Conservation (phyloP, 2,329 filamentous ascomycete species). For the Aspergillus sp. region DNA sequence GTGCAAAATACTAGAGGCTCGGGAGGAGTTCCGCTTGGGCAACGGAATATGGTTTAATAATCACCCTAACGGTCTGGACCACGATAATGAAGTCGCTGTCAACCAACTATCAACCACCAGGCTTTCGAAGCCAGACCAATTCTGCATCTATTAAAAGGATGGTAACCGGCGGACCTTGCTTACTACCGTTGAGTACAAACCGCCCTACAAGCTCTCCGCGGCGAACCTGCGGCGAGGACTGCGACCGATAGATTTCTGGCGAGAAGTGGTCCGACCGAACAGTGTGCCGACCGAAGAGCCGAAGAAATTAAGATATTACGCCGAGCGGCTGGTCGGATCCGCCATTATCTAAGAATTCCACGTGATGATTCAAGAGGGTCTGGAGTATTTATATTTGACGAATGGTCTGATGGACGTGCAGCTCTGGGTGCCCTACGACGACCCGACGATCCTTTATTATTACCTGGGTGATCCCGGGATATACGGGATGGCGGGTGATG, state of each 20-base stretch:
- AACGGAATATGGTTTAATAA: slow-evolving; percentile 21
- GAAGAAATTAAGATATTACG: slow-evolving; percentile 24
- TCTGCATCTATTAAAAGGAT: slow-evolving; percentile 19
- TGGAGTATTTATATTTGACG: slow-evolving; percentile 27
- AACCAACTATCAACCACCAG: slow-evolving; percentile 2
- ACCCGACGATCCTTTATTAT: slow-evolving; percentile 26
- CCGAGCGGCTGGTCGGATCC: slow-evolving; percentile 18
- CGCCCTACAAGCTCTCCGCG: slow-evolving; percentile 14
- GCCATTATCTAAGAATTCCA: slow-evolving; percentile 27
- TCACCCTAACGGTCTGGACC: slow-evolving; percentile 14
- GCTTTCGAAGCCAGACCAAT: slow-evolving; percentile 20
- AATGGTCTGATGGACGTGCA: slow-evolving; percentile 21
- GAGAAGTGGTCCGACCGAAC: slow-evolving; percentile 18
- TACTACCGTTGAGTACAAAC: slow-evolving; percentile 16
- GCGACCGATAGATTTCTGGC: slow-evolving; percentile 17
- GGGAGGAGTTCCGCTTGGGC: slow-evolving; percentile 21
- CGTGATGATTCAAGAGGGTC: slow-evolving; percentile 29
- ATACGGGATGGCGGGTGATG: too few species aligned
- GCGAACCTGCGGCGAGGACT: slow-evolving; percentile 6
- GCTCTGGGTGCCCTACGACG: slow-evolving; percentile 21
- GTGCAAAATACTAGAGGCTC: slow-evolving; percentile 25
- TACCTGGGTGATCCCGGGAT: slow-evolving; percentile 15
- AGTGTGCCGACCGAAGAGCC: slow-evolving; percentile 9
- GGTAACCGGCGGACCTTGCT: slow-evolving; percentile 7
- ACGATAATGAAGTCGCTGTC: slow-evolving; percentile 2